These are phyloP conservation scores for Leccinum fuscescens DNA, from an alignment of 1,284 basidiomycete genomes.

Conservation along the genomic window DNA sequence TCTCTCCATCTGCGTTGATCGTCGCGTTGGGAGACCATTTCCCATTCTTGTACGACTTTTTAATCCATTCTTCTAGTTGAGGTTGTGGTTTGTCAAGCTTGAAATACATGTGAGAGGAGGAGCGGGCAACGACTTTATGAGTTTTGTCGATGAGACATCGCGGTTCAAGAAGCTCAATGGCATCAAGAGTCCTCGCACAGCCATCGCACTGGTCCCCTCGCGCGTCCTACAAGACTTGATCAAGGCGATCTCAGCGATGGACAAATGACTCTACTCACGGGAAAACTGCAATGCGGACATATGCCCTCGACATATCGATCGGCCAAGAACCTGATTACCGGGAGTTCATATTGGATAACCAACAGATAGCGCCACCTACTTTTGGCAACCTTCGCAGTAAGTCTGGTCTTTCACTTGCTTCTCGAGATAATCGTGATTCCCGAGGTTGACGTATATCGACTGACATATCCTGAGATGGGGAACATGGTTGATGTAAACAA, in stretches of 20 bases:
- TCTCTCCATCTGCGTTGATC: conserved; percentile 81
- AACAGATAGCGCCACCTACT: conserved; percentile 44
- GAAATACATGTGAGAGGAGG: conserved; percentile 94
- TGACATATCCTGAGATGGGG: conserved; percentile 71
- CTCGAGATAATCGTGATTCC: conserved; percentile 73
- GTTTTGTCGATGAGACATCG: conserved; percentile 86
- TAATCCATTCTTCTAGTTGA: conserved; percentile 87
- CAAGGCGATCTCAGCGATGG: background rate
- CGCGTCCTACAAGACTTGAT: conserved; percentile 64
- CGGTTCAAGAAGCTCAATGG: conserved; percentile 93
- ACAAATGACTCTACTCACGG: conserved; percentile 45
- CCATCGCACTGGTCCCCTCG: conserved; percentile 98
- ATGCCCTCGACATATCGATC: conserved; percentile 95
- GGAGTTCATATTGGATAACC: background rate
- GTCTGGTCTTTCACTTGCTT: conserved; percentile 89
- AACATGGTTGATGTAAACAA: conserved; percentile 1
- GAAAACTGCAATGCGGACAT: conserved; percentile 87
- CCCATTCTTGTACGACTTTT: conserved; percentile 74
- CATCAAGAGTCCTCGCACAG: conserved; percentile 90
- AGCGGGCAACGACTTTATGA: conserved; percentile 74
- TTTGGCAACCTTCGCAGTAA: conserved; percentile 87
- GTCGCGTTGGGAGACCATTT: conserved; percentile 93
- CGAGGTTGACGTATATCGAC: conserved; percentile 82
- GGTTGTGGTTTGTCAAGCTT: conserved; percentile 85
- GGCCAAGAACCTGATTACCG: conserved; percentile 72